phyloP scores from a whole-genome alignment of 495 filamentous ascomycete species.

The Aspergillus egyptiacus region DNA sequence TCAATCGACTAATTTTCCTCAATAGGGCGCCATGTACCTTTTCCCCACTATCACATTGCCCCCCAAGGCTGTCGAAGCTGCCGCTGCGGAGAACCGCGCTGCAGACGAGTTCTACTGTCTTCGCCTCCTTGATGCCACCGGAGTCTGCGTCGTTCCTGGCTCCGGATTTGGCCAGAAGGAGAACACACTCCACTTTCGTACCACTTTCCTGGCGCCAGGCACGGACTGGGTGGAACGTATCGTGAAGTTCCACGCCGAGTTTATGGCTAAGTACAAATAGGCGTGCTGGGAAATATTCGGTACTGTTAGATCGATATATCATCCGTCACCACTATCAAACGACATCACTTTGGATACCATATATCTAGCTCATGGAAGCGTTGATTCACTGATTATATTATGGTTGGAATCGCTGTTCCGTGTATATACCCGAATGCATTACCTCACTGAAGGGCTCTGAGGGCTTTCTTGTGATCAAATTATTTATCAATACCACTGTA shows the following conservation, averaged over 20 bases:
- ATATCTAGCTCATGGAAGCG: background rate
- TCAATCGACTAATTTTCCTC: conserved; percentile 6
- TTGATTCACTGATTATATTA: background rate
- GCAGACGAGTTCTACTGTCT: conserved; percentile 94
- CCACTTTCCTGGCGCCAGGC: conserved; percentile 92
- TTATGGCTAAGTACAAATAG: conserved; percentile 74
- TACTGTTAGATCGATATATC: background rate
- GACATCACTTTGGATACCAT: background rate
- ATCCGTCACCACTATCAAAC: conserved; percentile 1
- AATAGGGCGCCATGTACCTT: conserved; percentile 91
- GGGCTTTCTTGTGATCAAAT: no score
- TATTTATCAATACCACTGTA: background rate
- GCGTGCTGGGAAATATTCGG: background rate
- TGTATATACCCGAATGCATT: conserved; percentile 7
- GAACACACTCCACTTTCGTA: conserved; percentile 87
- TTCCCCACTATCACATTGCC: conserved; percentile 89
- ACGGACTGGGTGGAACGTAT: conserved; percentile 91
- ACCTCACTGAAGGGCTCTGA: no score
- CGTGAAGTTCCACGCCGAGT: conserved; percentile 82
- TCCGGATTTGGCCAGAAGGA: conserved; percentile 92
- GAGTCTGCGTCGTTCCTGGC: conserved; percentile 91
- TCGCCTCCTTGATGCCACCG: conserved; percentile 83
- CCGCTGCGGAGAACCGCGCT: conserved; percentile 62
- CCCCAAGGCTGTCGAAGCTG: conserved; percentile 64
- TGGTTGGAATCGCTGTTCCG: conserved; percentile 1